A percentile compares a stretch with the other conserved stretches of the same genome.
Evolutionary conservation across 2,329 filamentous ascomycete species (phyloP).

Genomic region (Cytospora schulzeri): DNA sequence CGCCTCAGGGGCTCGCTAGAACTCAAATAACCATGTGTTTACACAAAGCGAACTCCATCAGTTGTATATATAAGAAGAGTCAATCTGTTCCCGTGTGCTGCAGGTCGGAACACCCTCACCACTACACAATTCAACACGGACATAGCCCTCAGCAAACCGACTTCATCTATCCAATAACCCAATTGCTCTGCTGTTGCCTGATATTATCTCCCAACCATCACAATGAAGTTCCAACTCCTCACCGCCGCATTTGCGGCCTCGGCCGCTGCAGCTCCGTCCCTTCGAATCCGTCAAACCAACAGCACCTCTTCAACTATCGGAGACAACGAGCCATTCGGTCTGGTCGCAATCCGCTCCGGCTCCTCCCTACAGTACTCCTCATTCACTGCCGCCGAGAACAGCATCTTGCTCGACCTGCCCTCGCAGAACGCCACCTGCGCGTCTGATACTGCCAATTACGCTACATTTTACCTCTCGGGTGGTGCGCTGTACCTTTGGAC

Average conservation of each 20-base stretch:
- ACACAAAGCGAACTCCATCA: neutral
- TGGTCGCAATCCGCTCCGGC: constrained; percentile 54
- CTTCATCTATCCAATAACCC: constrained; percentile 2
- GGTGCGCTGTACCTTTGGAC: constrained; percentile 52
- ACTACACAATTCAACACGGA: constrained; percentile 2
- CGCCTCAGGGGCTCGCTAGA: neutral
- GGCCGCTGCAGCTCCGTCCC: constrained; percentile 36
- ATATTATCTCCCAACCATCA: constrained; percentile 29
- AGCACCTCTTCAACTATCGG: constrained; percentile 32
- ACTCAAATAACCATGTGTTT: neutral
- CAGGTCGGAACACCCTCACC: neutral
- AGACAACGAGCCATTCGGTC: constrained; percentile 42
- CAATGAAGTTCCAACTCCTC: constrained; percentile 53
- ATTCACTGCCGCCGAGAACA: constrained; percentile 48
- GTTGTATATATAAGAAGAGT: constrained; percentile 4
- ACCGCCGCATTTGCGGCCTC: constrained; percentile 49
- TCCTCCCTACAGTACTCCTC: constrained; percentile 49
- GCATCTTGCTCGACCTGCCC: constrained; percentile 47
- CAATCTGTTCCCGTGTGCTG: neutral
- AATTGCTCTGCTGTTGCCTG: constrained; percentile 8
- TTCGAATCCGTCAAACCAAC: constrained; percentile 28
- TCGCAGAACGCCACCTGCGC: constrained; percentile 54
- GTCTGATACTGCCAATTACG: constrained; percentile 41
- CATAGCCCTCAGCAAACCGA: neutral
- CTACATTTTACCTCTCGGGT: constrained; percentile 53